These are phyloP conservation scores for Pseudonitzschia delicatissima DNA, from an alignment of 108 stramenopile species.

Conservation along the genomic window DNA sequence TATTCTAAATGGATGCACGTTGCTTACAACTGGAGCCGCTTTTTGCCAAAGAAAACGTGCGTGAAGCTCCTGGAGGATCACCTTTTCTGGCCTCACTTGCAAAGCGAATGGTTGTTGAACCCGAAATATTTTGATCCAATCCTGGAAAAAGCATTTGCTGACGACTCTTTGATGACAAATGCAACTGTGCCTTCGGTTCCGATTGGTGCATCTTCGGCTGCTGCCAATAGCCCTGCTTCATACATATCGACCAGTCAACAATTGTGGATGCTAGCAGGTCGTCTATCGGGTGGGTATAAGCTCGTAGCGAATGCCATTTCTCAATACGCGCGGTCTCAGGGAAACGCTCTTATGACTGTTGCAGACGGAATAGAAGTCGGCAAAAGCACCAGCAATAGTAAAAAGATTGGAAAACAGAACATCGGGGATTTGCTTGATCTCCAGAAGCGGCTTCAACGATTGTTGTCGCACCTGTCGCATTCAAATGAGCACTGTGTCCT, in stretches of 20 bases:
- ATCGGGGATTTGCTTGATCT: conserved; percentile 57
- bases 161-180: neutral
- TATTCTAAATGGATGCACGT: conserved; percentile 37
- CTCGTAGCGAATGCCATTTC: conserved; percentile 37
- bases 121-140: conserved; percentile 39
- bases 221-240: neutral
- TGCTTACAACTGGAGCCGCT: conserved; percentile 29
- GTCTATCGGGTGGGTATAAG: conserved; percentile 33
- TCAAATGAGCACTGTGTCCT: conserved; percentile 69
- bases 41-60: conserved; percentile 28
- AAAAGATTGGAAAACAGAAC: conserved; percentile 37
- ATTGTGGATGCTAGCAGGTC: conserved; percentile 45
- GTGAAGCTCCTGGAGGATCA: conserved; percentile 34
- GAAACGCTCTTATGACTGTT: conserved; percentile 20
- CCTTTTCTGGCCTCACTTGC: conserved; percentile 35
- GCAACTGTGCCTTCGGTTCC: neutral
- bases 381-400: neutral
- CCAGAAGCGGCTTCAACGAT: conserved; percentile 51
- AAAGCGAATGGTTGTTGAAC: conserved; percentile 29
- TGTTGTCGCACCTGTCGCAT: conserved; percentile 57
- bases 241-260: conserved; percentile 26
- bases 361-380: conserved; percentile 5
- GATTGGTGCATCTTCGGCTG: neutral
- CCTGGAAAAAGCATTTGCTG: conserved; percentile 28
- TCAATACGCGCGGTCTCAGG: conserved; percentile 31